Evolutionary conservation across 208 protist species (phyloP), one percentile per base, ranked within the genome.

Genomic region (Leishmania martiniquensis): DNA sequence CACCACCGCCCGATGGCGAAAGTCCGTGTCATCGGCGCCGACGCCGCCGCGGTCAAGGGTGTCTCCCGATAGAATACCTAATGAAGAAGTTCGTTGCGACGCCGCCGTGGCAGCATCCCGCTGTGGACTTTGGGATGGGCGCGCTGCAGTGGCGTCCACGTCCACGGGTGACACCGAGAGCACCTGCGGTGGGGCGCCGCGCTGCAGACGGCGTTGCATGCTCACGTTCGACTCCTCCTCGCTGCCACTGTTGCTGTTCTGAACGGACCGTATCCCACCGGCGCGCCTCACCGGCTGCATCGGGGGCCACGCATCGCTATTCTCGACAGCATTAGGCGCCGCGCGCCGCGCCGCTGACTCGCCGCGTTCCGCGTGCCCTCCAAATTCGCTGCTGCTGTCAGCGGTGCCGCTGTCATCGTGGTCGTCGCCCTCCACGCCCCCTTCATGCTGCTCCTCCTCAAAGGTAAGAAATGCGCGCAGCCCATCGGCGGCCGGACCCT

Each of bases 261-360:
- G 29, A n/a, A 45, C 70, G 37, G 52, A 44, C 52, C 17, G n/a
- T 52, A 60, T 44, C 25, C 49, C 34, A 54, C 34, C 52, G 6
- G 70, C 12, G 29, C 52, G 70, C 52, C 70, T 54, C 70, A 60
- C 37, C 52, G 70, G 70, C 22, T 54, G 70, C 52, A 74, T 74
- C 12, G 52, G 51, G 9, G 49, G 34, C 70, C 70, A 74, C 22
- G 49, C 34, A 22, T 74, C 70, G 22, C 12, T 60, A 22, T 25
- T 25, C 5, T 29, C 49, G 32, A 32, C 37, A 32, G 17, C 34
- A 59, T 29, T 44, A 17, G 32, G 22, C 49, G 70, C 9, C 39
- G 25, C 34, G n/a, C 25, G 37, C 66, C 22, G 39, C 44, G 66
- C 10, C 52, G 32, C 51, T 20, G 49, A 49, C 1, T 12, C 47